Base-by-base conservation (phyloP, 306 rosid species). In the Lathyrus aphaca region DNA sequence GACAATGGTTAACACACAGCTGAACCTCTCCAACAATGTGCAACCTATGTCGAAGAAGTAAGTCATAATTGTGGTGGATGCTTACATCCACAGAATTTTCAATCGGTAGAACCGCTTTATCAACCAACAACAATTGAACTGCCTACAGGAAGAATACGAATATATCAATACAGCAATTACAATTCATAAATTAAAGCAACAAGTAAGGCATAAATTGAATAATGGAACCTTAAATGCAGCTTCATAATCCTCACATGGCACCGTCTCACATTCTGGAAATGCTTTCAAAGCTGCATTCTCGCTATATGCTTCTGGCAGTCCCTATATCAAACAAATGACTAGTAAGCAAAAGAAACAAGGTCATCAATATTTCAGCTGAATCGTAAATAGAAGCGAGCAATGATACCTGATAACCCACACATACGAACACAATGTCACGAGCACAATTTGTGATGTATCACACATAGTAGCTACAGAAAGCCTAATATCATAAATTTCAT, bases 11-110 rank as follows among this genome's bases (percentile, higher is more conserved):
- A 75, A 86, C 88, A 64, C 49, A 85, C 80, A 84, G 60, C 77
- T 78, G 92, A 68, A 89, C 96, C 82, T 92, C 98, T 74, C 96
- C 96, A 10, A 85, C 96, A 78, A 92, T 92, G 77, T 89, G 89
- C 54, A 92, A 81, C 55, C 96, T 88, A 79, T 92, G 98, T 59
- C 88, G 89, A 72, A 92, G 98, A 54, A 92, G 98, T 49, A 92
- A 80, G 71, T 92, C 98, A 61, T 92, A 92, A 72, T 92, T 89
- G 5, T 96, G 96, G 81, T 89, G 96, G 76, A 86, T 83, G 85
- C 98, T 92, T 82, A 96, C 98, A 49, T 77, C 88, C 51, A 85
- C 87, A 64, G 96, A 86, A 77, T 86, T 92, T 84, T 92, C 96
- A 66, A 92, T 89, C 17, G 98, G 96, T 54, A 92, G 88, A 86